Evolutionary conservation across 345 rosid species (phyloP).

Genomic region (Bruguiera gymnorhiza): DNA sequence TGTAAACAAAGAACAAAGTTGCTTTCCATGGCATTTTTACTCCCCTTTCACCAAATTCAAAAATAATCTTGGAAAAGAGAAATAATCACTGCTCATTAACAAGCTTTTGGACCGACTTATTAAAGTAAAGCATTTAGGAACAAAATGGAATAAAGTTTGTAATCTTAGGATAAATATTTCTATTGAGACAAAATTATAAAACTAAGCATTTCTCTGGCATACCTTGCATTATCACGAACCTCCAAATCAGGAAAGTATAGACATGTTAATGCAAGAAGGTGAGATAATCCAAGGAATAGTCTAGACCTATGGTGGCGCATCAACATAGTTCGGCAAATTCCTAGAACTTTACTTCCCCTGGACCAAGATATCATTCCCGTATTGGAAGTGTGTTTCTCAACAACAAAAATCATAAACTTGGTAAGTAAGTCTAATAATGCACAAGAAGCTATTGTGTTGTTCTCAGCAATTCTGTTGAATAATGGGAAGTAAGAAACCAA

Average conservation of each 20-base stretch:
- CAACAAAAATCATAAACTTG: conserved; percentile 60
- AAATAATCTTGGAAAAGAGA: too few species aligned
- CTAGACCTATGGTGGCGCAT: conserved; percentile 82
- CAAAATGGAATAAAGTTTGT: too few species aligned
- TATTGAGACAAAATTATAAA: not conserved
- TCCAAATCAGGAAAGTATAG: conserved; percentile 92
- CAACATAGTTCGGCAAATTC: conserved; percentile 84
- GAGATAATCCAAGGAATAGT: conserved; percentile 76
- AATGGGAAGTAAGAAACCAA: conserved; percentile 72
- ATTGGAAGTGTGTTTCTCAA: conserved; percentile 58
- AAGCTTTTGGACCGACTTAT: too few species aligned
- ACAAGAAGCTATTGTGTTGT: conserved; percentile 68
- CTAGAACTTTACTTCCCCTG: conserved; percentile 84
- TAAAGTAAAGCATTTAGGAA: too few species aligned
- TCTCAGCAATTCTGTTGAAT: conserved; percentile 71
- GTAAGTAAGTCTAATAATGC: conserved; percentile 61
- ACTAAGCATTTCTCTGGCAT: conserved; percentile 12
- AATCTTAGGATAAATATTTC: too few species aligned
- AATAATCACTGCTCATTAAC: too few species aligned
- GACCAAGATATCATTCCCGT: conserved; percentile 80
- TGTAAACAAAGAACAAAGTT: too few species aligned
- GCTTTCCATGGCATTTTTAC: too few species aligned
- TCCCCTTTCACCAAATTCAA: too few species aligned
- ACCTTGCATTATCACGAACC: conserved; percentile 95
- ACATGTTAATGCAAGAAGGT: conserved; percentile 78